A percentile compares a stretch with the other conserved stretches of the same genome.
Conservation (phyloP, 306 rosid genomes). For the Vigna angularis region DNA sequence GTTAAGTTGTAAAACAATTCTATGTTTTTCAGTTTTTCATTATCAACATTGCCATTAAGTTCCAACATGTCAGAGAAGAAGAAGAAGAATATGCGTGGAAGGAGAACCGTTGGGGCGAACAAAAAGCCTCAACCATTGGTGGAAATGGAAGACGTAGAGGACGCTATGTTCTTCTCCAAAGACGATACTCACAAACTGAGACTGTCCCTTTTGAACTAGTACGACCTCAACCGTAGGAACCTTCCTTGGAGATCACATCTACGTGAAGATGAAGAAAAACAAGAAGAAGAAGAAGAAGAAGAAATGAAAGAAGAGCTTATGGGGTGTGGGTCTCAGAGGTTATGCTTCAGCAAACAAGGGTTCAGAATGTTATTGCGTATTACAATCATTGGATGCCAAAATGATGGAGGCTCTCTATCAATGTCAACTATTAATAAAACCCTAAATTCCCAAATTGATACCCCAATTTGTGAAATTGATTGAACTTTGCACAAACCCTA, state of each 20-base stretch:
- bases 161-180: slow-evolving; percentile 54
- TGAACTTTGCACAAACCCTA: too few species aligned
- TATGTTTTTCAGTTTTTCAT: neutral
- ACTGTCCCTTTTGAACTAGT: slow-evolving; percentile 69
- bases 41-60: neutral
- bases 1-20: neutral
- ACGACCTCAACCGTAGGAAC: slow-evolving; percentile 69
- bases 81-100: neutral
- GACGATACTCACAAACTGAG: slow-evolving; percentile 60
- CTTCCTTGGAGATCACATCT: slow-evolving; percentile 80
- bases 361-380: slow-evolving; percentile 77
- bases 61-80: slow-evolving; percentile 48
- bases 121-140: slow-evolving; percentile 28
- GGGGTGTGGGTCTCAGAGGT: slow-evolving; percentile 92
- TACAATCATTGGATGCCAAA: slow-evolving; percentile 80
- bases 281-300: slow-evolving; percentile 40
- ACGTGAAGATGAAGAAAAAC: neutral
- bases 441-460: too few species aligned
- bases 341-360: slow-evolving; percentile 92
- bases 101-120: neutral
- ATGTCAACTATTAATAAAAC: too few species aligned
- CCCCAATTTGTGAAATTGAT: too few species aligned
- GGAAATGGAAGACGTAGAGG: slow-evolving; percentile 69
- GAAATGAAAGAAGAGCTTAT: slow-evolving; percentile 72
- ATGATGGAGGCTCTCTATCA: slow-evolving; percentile 51